These are phyloP conservation scores for Cladophialophora psammophila DNA, from an alignment of 2,329 filamentous ascomycete genomes.

Conservation along the genomic window DNA sequence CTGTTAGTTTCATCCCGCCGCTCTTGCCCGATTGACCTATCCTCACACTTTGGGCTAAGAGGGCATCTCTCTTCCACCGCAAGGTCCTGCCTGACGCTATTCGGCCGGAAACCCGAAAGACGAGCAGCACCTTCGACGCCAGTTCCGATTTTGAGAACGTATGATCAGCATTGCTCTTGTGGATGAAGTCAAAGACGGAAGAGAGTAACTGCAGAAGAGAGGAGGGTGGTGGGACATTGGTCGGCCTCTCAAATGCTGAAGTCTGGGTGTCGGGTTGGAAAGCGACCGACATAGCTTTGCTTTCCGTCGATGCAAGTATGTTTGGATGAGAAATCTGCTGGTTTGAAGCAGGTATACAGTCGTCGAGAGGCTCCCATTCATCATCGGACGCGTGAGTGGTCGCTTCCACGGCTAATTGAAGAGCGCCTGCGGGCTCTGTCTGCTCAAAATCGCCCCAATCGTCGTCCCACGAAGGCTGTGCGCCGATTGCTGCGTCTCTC, in stretches of 20 bases:
- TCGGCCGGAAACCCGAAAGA: slow-evolving; percentile 70
- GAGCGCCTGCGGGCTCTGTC: not conserved
- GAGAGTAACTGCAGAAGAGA: slow-evolving; percentile 81
- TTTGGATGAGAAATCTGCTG: not conserved
- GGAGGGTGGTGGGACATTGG: slow-evolving; percentile 87
- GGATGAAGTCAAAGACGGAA: slow-evolving; percentile 63
- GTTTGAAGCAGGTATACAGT: slow-evolving; percentile 41
- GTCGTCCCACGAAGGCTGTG: slow-evolving; percentile 43
- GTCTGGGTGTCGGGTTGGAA: slow-evolving; percentile 2
- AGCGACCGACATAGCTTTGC: slow-evolving; percentile 33
- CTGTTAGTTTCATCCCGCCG: slow-evolving; percentile 89
- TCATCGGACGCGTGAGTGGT: slow-evolving; percentile 50
- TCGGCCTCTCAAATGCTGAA: slow-evolving; percentile 63
- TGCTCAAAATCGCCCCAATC: slow-evolving; percentile 57
- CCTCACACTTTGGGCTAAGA: slow-evolving; percentile 84
- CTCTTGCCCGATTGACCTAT: slow-evolving; percentile 76
- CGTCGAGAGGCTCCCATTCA: slow-evolving; percentile 63
- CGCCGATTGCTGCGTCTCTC: not conserved
- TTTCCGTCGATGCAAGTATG: slow-evolving; percentile 27
- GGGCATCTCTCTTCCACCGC: slow-evolving; percentile 89
- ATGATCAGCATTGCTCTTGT: slow-evolving; percentile 13
- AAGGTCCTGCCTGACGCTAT: slow-evolving; percentile 84
- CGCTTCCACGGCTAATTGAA: not conserved
- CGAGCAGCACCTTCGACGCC: slow-evolving; percentile 23
- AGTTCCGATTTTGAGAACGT: slow-evolving; percentile 19